phyloP scores from a whole-genome alignment of 768 basidiomycete genomes.

The Tricholoma furcatifolium region DNA sequence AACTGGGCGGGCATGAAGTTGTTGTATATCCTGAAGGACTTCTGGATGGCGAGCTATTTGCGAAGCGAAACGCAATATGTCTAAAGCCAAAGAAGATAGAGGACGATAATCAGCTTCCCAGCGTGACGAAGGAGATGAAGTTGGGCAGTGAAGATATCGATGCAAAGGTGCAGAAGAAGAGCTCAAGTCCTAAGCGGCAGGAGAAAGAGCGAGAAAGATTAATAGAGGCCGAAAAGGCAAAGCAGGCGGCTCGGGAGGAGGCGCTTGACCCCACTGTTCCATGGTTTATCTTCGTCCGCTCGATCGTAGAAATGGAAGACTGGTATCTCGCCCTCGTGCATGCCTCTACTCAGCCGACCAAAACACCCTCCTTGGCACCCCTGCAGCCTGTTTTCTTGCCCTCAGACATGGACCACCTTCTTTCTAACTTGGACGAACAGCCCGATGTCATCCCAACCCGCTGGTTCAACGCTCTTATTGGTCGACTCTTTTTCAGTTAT shows the following conservation, averaged over 20 bases:
- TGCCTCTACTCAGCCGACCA: slow-evolving; percentile 62
- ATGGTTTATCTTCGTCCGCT: slow-evolving; percentile 93
- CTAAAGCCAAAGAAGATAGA: slow-evolving; percentile 50
- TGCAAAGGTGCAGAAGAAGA: slow-evolving; percentile 26
- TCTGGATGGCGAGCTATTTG: slow-evolving; percentile 86
- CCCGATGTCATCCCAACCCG: slow-evolving; percentile 97
- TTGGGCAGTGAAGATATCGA: slow-evolving; percentile 33
- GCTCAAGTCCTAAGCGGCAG: slow-evolving; percentile 25
- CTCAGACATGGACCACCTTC: slow-evolving; percentile 79
- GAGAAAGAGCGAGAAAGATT: slow-evolving; percentile 37
- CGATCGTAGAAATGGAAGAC: slow-evolving; percentile 93
- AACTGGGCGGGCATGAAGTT: slow-evolving; percentile 78
- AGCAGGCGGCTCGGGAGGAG: slow-evolving; percentile 49
- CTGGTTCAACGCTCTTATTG: slow-evolving; percentile 94
- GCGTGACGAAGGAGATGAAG: slow-evolving; percentile 53
- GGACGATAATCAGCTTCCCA: slow-evolving; percentile 40
- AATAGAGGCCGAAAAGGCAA: slow-evolving; percentile 37
- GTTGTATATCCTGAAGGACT: slow-evolving; percentile 72
- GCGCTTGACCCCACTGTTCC: slow-evolving; percentile 55
- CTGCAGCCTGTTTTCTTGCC: slow-evolving; percentile 66
- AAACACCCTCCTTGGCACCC: slow-evolving; percentile 60
- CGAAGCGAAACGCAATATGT: slow-evolving; percentile 87
- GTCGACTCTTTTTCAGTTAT: slow-evolving; percentile 88
- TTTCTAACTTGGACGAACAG: slow-evolving; percentile 85
- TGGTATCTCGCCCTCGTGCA: slow-evolving; percentile 88